A percentile compares a stretch with the other conserved stretches of the same genome.
Conservation (phyloP, 2,329 filamentous ascomycete species). For the Penicillium frequentans region DNA sequence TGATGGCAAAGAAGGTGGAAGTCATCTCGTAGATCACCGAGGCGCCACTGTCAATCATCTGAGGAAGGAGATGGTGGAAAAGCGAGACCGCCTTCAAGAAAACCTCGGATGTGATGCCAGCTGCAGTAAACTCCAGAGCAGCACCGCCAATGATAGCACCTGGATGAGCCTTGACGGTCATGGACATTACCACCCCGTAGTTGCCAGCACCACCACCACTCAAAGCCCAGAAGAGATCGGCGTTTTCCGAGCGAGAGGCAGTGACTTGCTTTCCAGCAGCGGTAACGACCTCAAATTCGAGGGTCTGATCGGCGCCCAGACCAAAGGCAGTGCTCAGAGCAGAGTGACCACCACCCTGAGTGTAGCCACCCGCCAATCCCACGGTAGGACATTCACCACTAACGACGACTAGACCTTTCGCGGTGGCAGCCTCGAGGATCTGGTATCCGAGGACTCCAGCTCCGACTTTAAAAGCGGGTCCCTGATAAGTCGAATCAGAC, state of each 20-base stretch:
- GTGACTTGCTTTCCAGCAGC: constrained; percentile 14
- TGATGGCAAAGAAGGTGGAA: constrained; percentile 50
- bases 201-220: constrained; percentile 51
- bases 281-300: constrained; percentile 38
- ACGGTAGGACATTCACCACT: constrained; percentile 58
- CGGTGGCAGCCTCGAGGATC: constrained; percentile 49
- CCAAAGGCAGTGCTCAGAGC: constrained; percentile 56
- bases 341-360: constrained; percentile 61
- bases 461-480: constrained; percentile 54
- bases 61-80: constrained; percentile 49
- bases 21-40: constrained; percentile 54
- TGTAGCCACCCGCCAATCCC: constrained; percentile 60
- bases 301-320: constrained; percentile 57
- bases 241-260: constrained; percentile 37
- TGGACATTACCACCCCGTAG: constrained; percentile 57
- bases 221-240: constrained; percentile 25
- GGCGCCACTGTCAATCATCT: constrained; percentile 51
- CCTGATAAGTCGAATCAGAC: constrained; percentile 46
- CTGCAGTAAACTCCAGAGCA: constrained; percentile 44
- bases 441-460: constrained; percentile 56
- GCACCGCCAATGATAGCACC: constrained; percentile 47
- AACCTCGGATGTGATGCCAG: constrained; percentile 37
- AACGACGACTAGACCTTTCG: constrained; percentile 52
- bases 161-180: constrained; percentile 53
- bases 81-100: constrained; percentile 54